phyloP scores from a whole-genome alignment of 2,329 filamentous ascomycete genomes.

The Talaromyces sp. region DNA sequence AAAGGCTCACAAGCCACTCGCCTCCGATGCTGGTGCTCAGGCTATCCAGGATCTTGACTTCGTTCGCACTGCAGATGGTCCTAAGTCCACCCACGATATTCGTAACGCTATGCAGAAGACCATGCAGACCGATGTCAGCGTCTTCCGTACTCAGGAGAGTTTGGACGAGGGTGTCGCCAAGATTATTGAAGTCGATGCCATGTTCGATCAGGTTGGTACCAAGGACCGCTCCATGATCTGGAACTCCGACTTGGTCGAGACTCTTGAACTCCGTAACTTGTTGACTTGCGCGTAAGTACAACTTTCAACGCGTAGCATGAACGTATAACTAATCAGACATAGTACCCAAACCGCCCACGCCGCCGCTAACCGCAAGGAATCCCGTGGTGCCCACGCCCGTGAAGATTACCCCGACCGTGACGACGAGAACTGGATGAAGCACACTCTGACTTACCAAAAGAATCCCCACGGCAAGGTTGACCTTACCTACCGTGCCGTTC shows the following conservation, averaged over 20 bases:
- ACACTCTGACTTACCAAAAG: conserved; percentile 96
- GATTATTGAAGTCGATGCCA: conserved; percentile 78
- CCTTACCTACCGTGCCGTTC: conserved; percentile 79
- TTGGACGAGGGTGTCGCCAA: conserved; percentile 89
- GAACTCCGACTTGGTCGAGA: conserved; percentile 97
- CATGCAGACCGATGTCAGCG: conserved; percentile 95
- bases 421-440: conserved; percentile 98
- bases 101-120: conserved; percentile 93
- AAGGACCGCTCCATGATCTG: conserved; percentile 99
- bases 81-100: conserved; percentile 84
- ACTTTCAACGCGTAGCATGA: not conserved
- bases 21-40: conserved; percentile 82
- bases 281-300: conserved; percentile 86
- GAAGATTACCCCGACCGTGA: conserved; percentile 96
- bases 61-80: conserved; percentile 76
- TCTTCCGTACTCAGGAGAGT: conserved; percentile 92
- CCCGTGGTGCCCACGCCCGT: conserved; percentile 91
- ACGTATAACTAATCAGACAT: conserved; percentile 18
- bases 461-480: conserved; percentile 82
- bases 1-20: conserved; percentile 71
- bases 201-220: conserved; percentile 80
- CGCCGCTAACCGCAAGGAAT: conserved; percentile 93
- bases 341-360: conserved; percentile 86
- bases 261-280: conserved; percentile 89
- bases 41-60: conserved; percentile 83